Base-by-base conservation (phyloP, 805 yeast species). In the Pichia cabralensis region DNA sequence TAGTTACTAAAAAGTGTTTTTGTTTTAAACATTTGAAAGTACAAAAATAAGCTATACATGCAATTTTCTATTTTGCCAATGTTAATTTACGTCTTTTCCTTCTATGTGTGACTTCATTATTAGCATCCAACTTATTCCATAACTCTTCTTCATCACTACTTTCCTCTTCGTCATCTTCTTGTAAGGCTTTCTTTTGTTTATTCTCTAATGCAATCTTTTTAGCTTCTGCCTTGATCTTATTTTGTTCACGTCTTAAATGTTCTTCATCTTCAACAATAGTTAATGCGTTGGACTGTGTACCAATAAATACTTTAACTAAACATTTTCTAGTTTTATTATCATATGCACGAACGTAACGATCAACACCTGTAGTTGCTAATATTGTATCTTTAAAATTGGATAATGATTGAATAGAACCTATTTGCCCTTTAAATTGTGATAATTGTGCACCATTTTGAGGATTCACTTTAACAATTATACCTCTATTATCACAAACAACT, bases 351-450 rank as follows among this genome's bases (percentile, higher is more conserved):
- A 84, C 65, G 48, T 85, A 89, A 48, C 95, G 68, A 51, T 92
- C 98, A 16, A 88, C 67, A 0, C 96, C 94, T 28, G 94, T 96
- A 14, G 83, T 66, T 3, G 76, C 76, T 7, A 88, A 49, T 20
- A 79, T 50, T 5, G 61, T 58, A 9, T 61, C 55, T 4, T 41
- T 36, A 31, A 42, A 48, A n/a, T 50, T 27, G 26, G 45, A 37
- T n/a, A 58, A 30, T 3, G 69, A 58, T 38, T 64, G 66, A 29
- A 80, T 75, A 1, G 86, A 78, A 38, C 94, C 88, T 17, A 76
- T 78, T 9, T 85, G 74, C 16, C 92, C 95, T 25, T 76, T 73
- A 51, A 64, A 83, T 50, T 83, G 81, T 1, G 88, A 92, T 10
- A 76, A 48, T 18, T 80, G 52, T 31, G 62, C 64, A 9, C 82